phyloP scores from a whole-genome alignment of 2,329 filamentous ascomycete genomes.

The Ceratocystis alfenasii region DNA sequence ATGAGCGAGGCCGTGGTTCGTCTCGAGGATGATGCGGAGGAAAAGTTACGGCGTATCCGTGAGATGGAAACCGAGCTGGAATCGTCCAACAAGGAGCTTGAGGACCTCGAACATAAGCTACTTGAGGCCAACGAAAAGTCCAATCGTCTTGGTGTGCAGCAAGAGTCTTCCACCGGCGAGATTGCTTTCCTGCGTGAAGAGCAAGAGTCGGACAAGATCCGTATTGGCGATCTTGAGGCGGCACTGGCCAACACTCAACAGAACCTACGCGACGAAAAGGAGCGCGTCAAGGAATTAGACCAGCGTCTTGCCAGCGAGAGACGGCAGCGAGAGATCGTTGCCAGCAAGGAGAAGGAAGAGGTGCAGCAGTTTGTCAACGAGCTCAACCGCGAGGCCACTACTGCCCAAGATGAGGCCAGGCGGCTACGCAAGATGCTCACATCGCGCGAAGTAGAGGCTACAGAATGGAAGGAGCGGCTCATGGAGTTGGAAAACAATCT shows the following conservation, averaged over 20 bases:
- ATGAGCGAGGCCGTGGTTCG: slow-evolving; percentile 77
- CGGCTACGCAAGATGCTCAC: slow-evolving; percentile 72
- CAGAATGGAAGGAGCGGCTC: slow-evolving; percentile 80
- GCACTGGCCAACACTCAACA: slow-evolving; percentile 68
- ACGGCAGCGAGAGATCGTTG: slow-evolving; percentile 74
- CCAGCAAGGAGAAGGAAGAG: slow-evolving; percentile 83
- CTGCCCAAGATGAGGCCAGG: slow-evolving; percentile 74
- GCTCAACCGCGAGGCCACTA: slow-evolving; percentile 70
- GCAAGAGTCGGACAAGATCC: slow-evolving; percentile 95
- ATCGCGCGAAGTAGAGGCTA: slow-evolving; percentile 74
- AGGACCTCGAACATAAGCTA: slow-evolving; percentile 71
- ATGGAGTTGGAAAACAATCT: slow-evolving; percentile 84
- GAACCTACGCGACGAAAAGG: slow-evolving; percentile 70
- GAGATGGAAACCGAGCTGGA: slow-evolving; percentile 71
- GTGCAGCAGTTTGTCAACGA: slow-evolving; percentile 89
- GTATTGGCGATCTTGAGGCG: slow-evolving; percentile 85
- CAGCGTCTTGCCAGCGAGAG: slow-evolving; percentile 67
- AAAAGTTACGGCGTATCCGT: slow-evolving; percentile 65
- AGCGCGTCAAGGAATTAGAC: slow-evolving; percentile 59
- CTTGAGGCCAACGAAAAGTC: slow-evolving; percentile 78
- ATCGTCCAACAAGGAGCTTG: slow-evolving; percentile 76
- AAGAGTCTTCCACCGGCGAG: slow-evolving; percentile 84
- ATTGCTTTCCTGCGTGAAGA: slow-evolving; percentile 93
- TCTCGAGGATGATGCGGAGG: slow-evolving; percentile 79
- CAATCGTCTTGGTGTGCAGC: slow-evolving; percentile 75